Evolutionary conservation across 2,329 filamentous ascomycete species (phyloP), one percentile per base, ranked within the genome.

Genomic region (Verticillium nubilum): DNA sequence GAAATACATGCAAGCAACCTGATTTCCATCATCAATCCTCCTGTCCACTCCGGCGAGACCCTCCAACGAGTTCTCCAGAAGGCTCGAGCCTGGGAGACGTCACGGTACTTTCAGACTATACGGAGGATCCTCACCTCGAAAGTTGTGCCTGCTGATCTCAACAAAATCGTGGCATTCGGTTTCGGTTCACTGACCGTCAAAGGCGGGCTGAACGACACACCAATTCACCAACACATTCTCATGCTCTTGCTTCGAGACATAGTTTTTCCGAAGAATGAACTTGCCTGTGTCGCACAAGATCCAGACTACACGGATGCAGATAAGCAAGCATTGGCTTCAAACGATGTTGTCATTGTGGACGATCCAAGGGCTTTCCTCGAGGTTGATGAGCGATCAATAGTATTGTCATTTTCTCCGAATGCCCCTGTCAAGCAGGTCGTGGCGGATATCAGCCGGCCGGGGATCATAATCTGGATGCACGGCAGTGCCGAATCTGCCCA

Each of bases 371-470:
- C 61, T 26, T 65, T 66, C 35, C 61, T 65, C 17, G 50, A 61
- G 37, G 57, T 65, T 4, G 63, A 67, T 12, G 61, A 61, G 3
- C 27, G 52, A 17, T 60, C 61, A 1, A 50, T 65, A 3, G 63
- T 67, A 6, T 25, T 66, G 15, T 58, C 60, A 9, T 57, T 63
- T 5, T 12, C 6, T 7, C 64, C 64, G 3, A 63, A 62, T 25
- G 47, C 63, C 25, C 65, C 65, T 12, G 64, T 67, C 17, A 62
- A 58, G 29, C 65, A 67, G 57, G 59, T 67, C 29, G 56, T 63
- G 10, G 55, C 62, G 1, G 65, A 67, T 19, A 42, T 66, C 29
- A 25, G 54, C 26, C 52, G 63, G 37, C 64, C 65, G 15, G 64
- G 61, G 2, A 57, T 59, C 47, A 63, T 66, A 59, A 60, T 66